A percentile compares a stretch with the other conserved stretches of the same genome.
Evolutionary conservation across 2,329 filamentous ascomycete species (phyloP).

Genomic region (Colletotrichum sansevieriae): DNA sequence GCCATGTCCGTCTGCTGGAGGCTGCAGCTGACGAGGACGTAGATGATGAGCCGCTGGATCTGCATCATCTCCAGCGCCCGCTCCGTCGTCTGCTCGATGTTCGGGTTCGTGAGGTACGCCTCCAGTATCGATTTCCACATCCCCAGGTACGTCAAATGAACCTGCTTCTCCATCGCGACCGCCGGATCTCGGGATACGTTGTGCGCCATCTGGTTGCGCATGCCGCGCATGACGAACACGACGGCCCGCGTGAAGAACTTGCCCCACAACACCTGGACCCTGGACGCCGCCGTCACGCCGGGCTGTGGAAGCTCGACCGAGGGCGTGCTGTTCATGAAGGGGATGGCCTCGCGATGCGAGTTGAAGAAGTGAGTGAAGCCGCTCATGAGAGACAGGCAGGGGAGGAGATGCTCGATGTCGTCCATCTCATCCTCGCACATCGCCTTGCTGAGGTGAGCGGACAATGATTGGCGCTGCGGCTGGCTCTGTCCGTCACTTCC

Average conservation of each 20-base stretch:
- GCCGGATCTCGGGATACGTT: neutral
- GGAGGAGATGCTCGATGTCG: conserved; percentile 37
- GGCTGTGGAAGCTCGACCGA: conserved; percentile 15
- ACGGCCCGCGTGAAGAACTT: conserved; percentile 40
- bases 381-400: conserved; percentile 36
- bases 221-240: conserved; percentile 34
- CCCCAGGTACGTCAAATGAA: conserved; percentile 25
- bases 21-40: conserved; percentile 35
- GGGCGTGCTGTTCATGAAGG: conserved; percentile 22
- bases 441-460: neutral
- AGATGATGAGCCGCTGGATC: conserved; percentile 32
- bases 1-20: conserved; percentile 41
- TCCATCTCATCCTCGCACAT: conserved; percentile 33
- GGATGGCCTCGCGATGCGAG: conserved; percentile 24
- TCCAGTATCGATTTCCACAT: conserved; percentile 24
- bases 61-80: conserved; percentile 37
- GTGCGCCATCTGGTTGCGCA: conserved; percentile 28
- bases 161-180: neutral
- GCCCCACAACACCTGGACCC: conserved; percentile 37
- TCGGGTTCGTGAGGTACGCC: conserved; percentile 2
- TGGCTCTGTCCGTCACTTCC: neutral
- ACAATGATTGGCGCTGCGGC: neutral
- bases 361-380: conserved; percentile 40
- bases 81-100: neutral
- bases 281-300: conserved; percentile 6